Evolutionary conservation across 257 asterid genomes (phyloP).

Genomic region (Catharanthus roseus): DNA sequence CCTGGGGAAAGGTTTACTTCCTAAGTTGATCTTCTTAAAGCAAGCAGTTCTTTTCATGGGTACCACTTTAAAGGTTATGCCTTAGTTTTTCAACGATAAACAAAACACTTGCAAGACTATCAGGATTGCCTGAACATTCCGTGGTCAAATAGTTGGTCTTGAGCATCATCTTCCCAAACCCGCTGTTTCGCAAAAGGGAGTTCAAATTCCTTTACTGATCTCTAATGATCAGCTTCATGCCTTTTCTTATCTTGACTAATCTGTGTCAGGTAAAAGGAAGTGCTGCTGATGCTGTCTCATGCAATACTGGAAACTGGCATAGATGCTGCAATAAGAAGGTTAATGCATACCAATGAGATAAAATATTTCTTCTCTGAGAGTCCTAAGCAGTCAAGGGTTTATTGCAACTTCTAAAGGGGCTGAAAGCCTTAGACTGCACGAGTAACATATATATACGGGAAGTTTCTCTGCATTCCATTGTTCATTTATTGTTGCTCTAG

Average conservation of each 20-base stretch:
- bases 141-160: too few species aligned
- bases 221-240: background rate
- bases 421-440: background rate
- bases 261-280: background rate
- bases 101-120: background rate
- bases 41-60: background rate
- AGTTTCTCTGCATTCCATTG: background rate
- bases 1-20: background rate
- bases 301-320: background rate
- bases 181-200: background rate
- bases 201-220: background rate
- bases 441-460: background rate
- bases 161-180: background rate
- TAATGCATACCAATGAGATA: background rate
- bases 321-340: background rate
- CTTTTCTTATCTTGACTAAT: background rate
- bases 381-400: background rate
- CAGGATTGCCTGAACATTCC: background rate
- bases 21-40: background rate
- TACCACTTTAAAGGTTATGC: background rate
- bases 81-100: background rate
- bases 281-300: background rate
- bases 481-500: background rate
- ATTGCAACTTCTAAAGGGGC: background rate
- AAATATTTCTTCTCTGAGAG: background rate